phyloP scores from a whole-genome alignment of 1,284 basidiomycete genomes.

The Pseudozyma sp. region DNA sequence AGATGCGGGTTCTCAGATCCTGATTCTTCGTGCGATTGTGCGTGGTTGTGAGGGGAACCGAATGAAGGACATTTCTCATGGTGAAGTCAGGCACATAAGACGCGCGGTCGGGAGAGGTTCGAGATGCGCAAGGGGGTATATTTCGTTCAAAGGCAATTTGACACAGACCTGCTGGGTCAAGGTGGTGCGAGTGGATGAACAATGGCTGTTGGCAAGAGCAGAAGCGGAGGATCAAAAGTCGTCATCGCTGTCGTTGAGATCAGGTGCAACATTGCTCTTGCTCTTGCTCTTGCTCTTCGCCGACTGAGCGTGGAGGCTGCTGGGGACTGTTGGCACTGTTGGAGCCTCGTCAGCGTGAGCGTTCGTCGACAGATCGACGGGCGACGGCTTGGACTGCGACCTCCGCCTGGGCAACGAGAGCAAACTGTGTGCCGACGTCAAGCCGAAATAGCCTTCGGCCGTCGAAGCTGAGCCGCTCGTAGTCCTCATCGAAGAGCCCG shows the following conservation, averaged over 20 bases:
- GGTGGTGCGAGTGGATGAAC: neutral
- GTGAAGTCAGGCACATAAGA: too few relatives aligned
- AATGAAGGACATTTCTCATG: neutral
- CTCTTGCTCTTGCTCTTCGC: neutral
- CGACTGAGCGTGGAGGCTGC: neutral
- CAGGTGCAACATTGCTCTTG: neutral
- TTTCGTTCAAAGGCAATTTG: neutral
- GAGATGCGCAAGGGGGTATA: constrained; percentile 3
- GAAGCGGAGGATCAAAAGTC: constrained; percentile 11
- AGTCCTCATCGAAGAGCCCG: neutral
- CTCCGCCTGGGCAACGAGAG: constrained; percentile 18
- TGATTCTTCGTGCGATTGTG: too few relatives aligned
- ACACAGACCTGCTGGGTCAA: constrained; percentile 1
- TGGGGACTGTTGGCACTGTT: constrained; percentile 1
- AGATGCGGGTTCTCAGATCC: neutral
- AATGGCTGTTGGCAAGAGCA: neutral
- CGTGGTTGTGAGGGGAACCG: too few relatives aligned
- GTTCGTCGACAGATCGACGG: neutral
- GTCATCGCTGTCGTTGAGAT: constrained; percentile 21
- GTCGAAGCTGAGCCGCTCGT: neutral
- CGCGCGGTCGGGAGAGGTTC: too few relatives aligned
- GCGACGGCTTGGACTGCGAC: constrained; percentile 15
- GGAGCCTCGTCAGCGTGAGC: neutral
- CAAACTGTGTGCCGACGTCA: constrained; percentile 17
- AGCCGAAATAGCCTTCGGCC: constrained; percentile 15